Evolutionary conservation across 2,329 filamentous ascomycete genomes (phyloP), one percentile per base, ranked within the genome.

Genomic region (Sclerotinia spermophila): DNA sequence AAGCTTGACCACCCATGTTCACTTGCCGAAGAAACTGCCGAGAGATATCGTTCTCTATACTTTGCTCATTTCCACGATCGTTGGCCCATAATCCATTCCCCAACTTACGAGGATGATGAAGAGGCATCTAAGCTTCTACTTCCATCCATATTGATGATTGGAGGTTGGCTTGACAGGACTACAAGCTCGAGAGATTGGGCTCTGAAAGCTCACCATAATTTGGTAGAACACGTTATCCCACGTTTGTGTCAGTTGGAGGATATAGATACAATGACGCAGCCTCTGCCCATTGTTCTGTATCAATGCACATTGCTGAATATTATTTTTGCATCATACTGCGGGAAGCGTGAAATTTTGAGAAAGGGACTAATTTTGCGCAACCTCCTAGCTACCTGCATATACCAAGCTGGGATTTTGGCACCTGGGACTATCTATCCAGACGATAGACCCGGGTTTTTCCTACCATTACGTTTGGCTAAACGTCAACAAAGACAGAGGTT

Each of bases 1-100:
- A 58, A 44, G 11, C 53, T 33, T 24, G 40, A 11, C 15, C 24
- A n/a, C 27, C 56, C 53, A 13, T 69, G 30, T 21, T 40, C 40
- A 15, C 11, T 56, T 19, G 35, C 71, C 70, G 71, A 73, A 70
- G 53, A 70, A 7, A 40, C 15, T 67, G 75, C 61, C 58, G 76
- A 64, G 33, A 72, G 30, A 51, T 77, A 72, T 69, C 33, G 72
- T 27, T 75, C 80, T 10, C 75, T 78, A 0, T 86, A 83, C 48
- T 79, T 84, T n/a, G 75, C 75, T 0, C 71, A 77, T 0, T 82
- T 84, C 42, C 82, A 84, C 69, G 77, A 82, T 40, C 78, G 78
- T 0, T 84, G 82, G 78, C 81, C 83, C 8, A 74, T 83, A 2
- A 73, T 84, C 5, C 82, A 83, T 71, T 77, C 76, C 0, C 81